phyloP scores from a whole-genome alignment of 2,329 filamentous ascomycete species.

The Alternaria conjuncta region DNA sequence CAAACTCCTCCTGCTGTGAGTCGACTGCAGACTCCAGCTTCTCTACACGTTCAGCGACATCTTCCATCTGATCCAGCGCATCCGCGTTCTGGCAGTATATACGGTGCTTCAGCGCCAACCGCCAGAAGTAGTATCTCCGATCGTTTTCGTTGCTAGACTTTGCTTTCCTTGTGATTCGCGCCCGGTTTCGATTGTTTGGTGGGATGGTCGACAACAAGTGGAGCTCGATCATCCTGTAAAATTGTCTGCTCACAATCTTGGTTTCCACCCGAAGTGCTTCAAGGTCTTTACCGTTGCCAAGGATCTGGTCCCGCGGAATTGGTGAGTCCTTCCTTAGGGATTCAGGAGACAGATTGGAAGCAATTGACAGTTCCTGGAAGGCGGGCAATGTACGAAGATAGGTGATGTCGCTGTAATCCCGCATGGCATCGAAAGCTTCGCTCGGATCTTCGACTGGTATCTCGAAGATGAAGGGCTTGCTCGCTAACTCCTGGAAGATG shows the following conservation, averaged over 20 bases:
- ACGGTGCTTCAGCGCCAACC: slow-evolving; percentile 76
- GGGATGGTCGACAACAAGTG: slow-evolving; percentile 68
- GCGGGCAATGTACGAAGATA: slow-evolving; percentile 66
- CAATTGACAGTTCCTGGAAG: slow-evolving; percentile 61
- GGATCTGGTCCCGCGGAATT: slow-evolving; percentile 60
- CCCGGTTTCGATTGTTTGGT: slow-evolving; percentile 55
- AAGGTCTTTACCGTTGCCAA: slow-evolving; percentile 62
- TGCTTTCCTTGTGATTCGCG: slow-evolving; percentile 52
- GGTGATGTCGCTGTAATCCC: slow-evolving; percentile 75
- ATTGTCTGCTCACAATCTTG: slow-evolving; percentile 81
- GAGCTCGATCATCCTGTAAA: slow-evolving; percentile 76
- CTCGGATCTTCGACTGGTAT: slow-evolving; percentile 95
- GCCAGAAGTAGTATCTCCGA: slow-evolving; percentile 73
- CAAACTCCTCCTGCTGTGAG: slow-evolving; percentile 75
- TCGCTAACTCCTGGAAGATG: slow-evolving; percentile 74
- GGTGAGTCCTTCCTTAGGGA: slow-evolving; percentile 62
- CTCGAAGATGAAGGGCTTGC: slow-evolving; percentile 74
- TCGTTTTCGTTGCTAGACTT: slow-evolving; percentile 63
- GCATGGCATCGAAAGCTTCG: slow-evolving; percentile 80
- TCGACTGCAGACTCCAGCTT: slow-evolving; percentile 74
- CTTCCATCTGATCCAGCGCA: slow-evolving; percentile 69
- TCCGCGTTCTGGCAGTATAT: slow-evolving; percentile 79
- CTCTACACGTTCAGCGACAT: slow-evolving; percentile 70
- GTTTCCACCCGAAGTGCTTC: slow-evolving; percentile 64
- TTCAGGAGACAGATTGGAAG: slow-evolving; percentile 56